A percentile compares a stretch with the other conserved stretches of the same genome.
phyloP scores from a whole-genome alignment of 2,329 filamentous ascomycete genomes.

The Zasmidium citrigriseum region DNA sequence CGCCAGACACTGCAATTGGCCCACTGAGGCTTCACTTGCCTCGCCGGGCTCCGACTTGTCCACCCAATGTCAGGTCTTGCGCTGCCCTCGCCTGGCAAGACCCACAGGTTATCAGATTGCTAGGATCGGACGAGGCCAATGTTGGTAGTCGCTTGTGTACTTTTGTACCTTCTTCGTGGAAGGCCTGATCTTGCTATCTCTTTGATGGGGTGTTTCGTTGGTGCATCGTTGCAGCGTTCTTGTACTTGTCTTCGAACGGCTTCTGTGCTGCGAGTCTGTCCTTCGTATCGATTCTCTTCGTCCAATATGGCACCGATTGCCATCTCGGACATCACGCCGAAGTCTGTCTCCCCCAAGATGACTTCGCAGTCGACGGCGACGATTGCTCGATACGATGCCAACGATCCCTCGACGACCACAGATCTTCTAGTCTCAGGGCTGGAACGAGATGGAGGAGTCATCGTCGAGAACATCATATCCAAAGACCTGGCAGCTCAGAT shows the following conservation, averaged over 20 bases:
- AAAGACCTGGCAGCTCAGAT: neutral
- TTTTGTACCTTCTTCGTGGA: too few species aligned
- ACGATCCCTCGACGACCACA: neutral
- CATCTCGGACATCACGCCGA: neutral
- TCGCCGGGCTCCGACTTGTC: neutral
- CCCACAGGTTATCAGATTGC: too few species aligned
- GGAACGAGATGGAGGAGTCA: slow-evolving; percentile 2
- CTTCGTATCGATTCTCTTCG: too few species aligned
- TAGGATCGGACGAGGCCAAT: too few species aligned
- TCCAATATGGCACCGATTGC: neutral
- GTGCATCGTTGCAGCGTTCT: neutral
- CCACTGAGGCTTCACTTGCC: neutral
- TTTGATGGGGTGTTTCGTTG: too few species aligned
- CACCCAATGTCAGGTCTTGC: too few species aligned
- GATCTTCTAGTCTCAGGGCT: neutral
- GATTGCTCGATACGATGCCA: neutral
- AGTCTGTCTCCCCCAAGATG: neutral
- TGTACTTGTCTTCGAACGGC: neutral
- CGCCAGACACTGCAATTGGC: neutral
- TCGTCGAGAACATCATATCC: neutral
- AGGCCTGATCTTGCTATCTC: too few species aligned
- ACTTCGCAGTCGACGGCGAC: neutral
- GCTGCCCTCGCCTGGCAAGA: too few species aligned
- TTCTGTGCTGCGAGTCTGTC: too few species aligned
- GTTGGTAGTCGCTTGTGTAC: too few species aligned